Base-by-base conservation (phyloP, 345 rosid genomes). In the Dovyalis caffra region DNA sequence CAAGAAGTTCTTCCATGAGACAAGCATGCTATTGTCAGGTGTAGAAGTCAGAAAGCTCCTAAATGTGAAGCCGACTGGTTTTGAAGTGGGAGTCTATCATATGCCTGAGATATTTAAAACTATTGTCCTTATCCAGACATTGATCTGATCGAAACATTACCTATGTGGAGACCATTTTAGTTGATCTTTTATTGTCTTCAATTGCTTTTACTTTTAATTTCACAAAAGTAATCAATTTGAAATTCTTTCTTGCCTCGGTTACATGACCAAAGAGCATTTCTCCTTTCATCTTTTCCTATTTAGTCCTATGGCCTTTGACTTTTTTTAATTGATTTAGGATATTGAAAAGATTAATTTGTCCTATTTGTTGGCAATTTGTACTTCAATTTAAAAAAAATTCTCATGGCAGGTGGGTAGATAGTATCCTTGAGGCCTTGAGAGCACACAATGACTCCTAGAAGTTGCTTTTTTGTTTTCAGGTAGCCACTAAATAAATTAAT, bases 391-490 rank as follows among this genome's bases (percentile, higher is more conserved):
- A 20, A 26, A 47, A 21, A 7, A 11, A 14, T 67, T 65, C 33
- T 23, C 63, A 38, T 77, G 67, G 81, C 87, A 95, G 99, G 83
- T 92, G 99, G 99, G 87, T 92, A 9, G 87, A 66, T 75, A 90
- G 97, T 85, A 89, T 92, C 68, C 82, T 82, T 73, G 92, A 92
- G 83, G 97, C 97, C 76, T 79, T 91, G 84, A 76, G 57, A 70
- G 64, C 60, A 63, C 77, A 68, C 43, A 62, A 40, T 4, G n/a
- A 29, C 25, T 57, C 31, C 57, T 71, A 80, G 43, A 66, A 74
- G 68, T 60, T n/a, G 64, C 10, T 35, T 1, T 20, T 66, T 31
- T 65, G 40, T 10, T 3, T 9, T 16, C 15, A 66, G 73, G 77
- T 72, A 61, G 69, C 56, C 57, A 51, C 23, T 6, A 1, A 2